Evolutionary conservation across 139 green algal genomes (phyloP).

Genomic region (Chlorella sp.): DNA sequence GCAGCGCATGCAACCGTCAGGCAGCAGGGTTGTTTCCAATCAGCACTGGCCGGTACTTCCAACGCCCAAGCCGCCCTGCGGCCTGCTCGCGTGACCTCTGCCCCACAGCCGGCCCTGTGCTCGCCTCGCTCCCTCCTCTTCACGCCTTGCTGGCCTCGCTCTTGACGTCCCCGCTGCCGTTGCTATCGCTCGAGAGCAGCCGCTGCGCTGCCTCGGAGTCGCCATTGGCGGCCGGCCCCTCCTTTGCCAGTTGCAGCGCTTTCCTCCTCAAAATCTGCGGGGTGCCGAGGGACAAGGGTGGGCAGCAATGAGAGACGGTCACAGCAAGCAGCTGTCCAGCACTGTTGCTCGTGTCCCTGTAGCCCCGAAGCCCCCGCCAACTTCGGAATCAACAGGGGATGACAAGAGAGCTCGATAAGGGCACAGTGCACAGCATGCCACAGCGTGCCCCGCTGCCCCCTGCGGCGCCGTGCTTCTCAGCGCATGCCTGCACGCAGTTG

Average conservation of each 20-base stretch:
- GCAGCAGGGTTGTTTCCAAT: no score
- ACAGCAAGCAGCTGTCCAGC: not conserved
- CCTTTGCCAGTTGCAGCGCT: slow-evolving; percentile 27
- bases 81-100: not conserved
- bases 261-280: slow-evolving; percentile 35
- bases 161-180: not conserved
- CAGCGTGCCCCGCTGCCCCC: no score
- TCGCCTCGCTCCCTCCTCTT: not conserved
- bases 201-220: not conserved
- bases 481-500: no score
- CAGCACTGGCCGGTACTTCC: no score
- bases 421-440: no score
- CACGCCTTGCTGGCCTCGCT: slow-evolving; percentile 20
- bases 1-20: not conserved
- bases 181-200: not conserved
- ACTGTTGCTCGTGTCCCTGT: no score
- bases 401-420: no score
- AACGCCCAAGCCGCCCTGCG: no score
- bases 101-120: not conserved
- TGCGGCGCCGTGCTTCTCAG: no score
- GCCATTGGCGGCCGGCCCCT: not conserved
- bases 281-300: not conserved
- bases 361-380: not conserved
- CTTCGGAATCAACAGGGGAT: no score
- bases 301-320: not conserved